Base-by-base conservation (phyloP, 805 yeast genomes). In the Candida germanica region DNA sequence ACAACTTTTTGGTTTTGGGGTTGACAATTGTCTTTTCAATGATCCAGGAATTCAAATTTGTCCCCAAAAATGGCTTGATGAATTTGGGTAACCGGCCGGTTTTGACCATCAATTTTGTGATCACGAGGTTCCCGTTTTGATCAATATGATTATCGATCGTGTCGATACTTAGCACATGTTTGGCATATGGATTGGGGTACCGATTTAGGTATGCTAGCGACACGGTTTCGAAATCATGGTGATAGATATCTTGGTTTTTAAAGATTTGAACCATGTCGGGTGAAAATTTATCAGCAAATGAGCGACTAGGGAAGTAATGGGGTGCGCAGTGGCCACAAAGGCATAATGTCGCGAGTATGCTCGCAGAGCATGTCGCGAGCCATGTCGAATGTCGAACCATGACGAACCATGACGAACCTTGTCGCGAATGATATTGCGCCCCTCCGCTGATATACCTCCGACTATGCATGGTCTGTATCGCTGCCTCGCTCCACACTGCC, bases 91-190 rank as follows among this genome's bases (percentile, higher is more conserved):
- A 65, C 46, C 87, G 71, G 2, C 97, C 97, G 3, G 75, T 66
- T 55, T 89, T 91, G 47, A 75, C 75, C 29, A 89, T 78, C 26
- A 89, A 64, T 46, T 91, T 73, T 4, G 91, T 83, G 25, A 85
- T 79, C 46, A 77, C 73, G 30, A 89, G 69, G 33, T 77, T 68
- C 16, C 94, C 94, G 8, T 77, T 64, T 1, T 53, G 45, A 43
- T 82, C 87, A 13, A 87, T 66, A 41, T 64, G 56, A 34, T 75
- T 64, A 22, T 78, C 78, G 11, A 89, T 54, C 2, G 95, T 84
- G 56, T 89, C 98, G 18, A 79, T 79, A 6, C 95, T 83, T 23
- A 81, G 65, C 9, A 91, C 96, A 62, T 91, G 96, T 7, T 77
- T 66, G 12, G 96, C 81, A 55, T 72, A 88, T 2, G 98, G 98